phyloP scores from a whole-genome alignment of 139 green algal species.

The Micromonas commoda region DNA sequence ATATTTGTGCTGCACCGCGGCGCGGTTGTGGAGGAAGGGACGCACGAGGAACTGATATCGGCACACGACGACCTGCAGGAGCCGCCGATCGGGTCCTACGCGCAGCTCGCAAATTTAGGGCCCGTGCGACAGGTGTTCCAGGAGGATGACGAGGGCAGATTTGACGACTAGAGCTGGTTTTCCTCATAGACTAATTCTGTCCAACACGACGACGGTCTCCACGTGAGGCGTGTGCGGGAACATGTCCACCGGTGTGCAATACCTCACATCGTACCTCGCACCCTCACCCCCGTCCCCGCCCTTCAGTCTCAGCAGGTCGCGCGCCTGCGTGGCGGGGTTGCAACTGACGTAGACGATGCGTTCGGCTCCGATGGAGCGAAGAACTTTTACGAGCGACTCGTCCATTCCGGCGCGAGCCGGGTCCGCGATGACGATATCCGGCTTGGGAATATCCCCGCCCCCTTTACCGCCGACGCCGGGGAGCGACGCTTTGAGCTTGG shows the following conservation, averaged over 20 bases:
- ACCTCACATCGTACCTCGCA: conserved; percentile 47
- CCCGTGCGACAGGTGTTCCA: too few species aligned
- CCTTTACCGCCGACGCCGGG: background rate
- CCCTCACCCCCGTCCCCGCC: conserved; percentile 31
- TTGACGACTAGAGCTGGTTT: too few species aligned
- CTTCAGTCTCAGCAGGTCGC: conserved; percentile 50
- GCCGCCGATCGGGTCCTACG: background rate
- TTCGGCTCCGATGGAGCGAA: conserved; percentile 46
- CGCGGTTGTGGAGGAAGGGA: conserved; percentile 55
- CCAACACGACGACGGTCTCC: conserved; percentile 63
- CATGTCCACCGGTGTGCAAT: conserved; percentile 61
- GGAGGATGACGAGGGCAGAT: too few species aligned
- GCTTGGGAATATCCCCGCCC: conserved; percentile 17
- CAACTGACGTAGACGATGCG: conserved; percentile 86
- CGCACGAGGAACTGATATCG: conserved; percentile 45
- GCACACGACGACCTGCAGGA: background rate
- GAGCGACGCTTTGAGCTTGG: background rate
- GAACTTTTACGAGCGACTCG: conserved; percentile 42
- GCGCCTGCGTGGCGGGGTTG: conserved; percentile 47
- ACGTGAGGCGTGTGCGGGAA: conserved; percentile 72
- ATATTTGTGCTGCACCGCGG: conserved; percentile 68
- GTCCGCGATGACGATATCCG: conserved; percentile 59
- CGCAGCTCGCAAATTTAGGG: too few species aligned
- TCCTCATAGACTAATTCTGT: too few species aligned
- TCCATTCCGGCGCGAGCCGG: conserved; percentile 67